Conservation (phyloP, 768 basidiomycete genomes). For the Podaxis sp. region DNA sequence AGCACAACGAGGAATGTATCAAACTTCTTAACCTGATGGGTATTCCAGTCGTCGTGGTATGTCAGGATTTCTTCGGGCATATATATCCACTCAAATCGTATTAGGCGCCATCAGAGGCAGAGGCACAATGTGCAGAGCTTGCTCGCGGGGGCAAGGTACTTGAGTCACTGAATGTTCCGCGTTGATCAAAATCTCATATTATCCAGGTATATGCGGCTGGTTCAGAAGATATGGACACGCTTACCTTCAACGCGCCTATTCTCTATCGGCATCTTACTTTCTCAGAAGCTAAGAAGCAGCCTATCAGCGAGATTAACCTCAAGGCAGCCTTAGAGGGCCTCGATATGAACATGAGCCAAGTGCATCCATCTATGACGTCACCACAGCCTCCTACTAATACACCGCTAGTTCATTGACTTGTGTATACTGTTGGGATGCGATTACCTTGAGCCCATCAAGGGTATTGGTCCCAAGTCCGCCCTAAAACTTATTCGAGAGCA, state of each 20-base stretch:
- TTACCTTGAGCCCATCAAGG: conserved; percentile 98
- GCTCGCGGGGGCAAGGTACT: conserved; percentile 90
- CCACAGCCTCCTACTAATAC: background rate
- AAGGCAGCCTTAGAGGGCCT: conserved; percentile 83
- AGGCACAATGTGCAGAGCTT: conserved; percentile 97
- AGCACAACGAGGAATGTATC: conserved; percentile 96
- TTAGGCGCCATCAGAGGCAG: conserved; percentile 97
- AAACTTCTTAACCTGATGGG: conserved; percentile 91
- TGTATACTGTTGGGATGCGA: conserved; percentile 97
- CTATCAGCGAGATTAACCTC: conserved; percentile 90
- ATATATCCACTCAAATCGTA: conserved; percentile 7
- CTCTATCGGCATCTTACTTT: conserved; percentile 96
- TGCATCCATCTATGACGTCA: conserved; percentile 25
- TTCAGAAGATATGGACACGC: conserved; percentile 99
- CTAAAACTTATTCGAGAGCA: conserved; percentile 89
- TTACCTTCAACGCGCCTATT: conserved; percentile 91
- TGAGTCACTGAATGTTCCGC: background rate
- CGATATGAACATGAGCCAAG: conserved; percentile 90
- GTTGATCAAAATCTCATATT: background rate
- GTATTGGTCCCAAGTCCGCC: conserved; percentile 93
- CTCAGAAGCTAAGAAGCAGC: conserved; percentile 95
- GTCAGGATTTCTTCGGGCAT: conserved; percentile 23
- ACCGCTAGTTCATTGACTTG: conserved; percentile 83
- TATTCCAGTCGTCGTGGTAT: conserved; percentile 88
- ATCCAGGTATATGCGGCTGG: conserved; percentile 91